These are phyloP conservation scores for Xerophyta viscosa DNA, from an alignment of 106 monocot species.

Conservation along the genomic window DNA sequence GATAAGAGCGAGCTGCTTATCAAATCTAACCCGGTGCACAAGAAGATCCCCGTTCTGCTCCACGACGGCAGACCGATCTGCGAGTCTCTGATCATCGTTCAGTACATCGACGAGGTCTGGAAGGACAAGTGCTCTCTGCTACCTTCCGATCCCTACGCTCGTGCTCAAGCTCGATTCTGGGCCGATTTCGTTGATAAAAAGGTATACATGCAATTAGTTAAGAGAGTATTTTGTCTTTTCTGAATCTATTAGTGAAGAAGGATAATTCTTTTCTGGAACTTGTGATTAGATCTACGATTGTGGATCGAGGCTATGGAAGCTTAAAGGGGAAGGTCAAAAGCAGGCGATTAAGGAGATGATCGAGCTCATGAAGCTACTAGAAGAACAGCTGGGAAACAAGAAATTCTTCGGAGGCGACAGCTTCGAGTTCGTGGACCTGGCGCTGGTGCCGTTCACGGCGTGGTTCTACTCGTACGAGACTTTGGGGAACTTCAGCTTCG, in stretches of 20 bases:
- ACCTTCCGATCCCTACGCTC: conserved; percentile 6
- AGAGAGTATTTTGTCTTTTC: too few relatives aligned
- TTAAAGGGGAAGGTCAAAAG: conserved; percentile 16
- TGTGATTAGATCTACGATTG: not conserved
- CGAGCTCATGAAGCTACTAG: conserved; percentile 16
- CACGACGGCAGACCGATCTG: conserved; percentile 9
- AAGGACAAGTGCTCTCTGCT: not conserved
- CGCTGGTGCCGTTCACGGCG: conserved; percentile 14
- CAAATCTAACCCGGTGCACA: conserved; percentile 7
- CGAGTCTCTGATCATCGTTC: conserved; percentile 10
- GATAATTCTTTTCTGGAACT: not conserved
- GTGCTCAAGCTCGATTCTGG: conserved; percentile 15
- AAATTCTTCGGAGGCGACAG: conserved; percentile 23
- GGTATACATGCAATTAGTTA: too few relatives aligned
- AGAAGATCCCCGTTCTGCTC: conserved; percentile 12
- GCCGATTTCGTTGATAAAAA: conserved; percentile 23
- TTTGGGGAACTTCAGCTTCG: conserved; percentile 12
- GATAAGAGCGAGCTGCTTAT: conserved; percentile 9
- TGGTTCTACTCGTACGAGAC: conserved; percentile 28
- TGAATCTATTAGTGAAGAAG: not conserved
- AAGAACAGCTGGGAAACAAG: conserved; percentile 25
- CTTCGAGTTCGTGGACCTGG: conserved; percentile 33
- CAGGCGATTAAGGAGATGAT: conserved; percentile 21
- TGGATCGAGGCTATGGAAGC: conserved; percentile 14
- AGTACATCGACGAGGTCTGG: conserved; percentile 15